A percentile compares a stretch with the other conserved stretches of the same genome.
Evolutionary conservation across 2,329 filamentous ascomycete genomes (phyloP).

Genomic region (Scedosporium minutisporum): DNA sequence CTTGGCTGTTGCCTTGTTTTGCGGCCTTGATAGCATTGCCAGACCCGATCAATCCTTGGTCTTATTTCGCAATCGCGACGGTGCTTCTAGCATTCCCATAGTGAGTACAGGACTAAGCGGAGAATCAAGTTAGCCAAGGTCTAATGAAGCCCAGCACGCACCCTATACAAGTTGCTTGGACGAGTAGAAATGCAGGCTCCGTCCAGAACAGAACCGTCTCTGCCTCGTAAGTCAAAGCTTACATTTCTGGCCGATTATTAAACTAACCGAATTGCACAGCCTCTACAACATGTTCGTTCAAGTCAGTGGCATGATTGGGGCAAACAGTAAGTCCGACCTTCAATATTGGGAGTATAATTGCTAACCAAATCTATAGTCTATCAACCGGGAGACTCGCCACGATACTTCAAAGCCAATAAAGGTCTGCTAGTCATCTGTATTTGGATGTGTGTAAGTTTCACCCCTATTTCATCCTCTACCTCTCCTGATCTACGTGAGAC

Average conservation of each 20-base stretch:
- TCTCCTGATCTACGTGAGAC: neutral
- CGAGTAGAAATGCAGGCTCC: conserved; percentile 45
- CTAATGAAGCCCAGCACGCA: conserved; percentile 23
- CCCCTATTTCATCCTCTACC: no score
- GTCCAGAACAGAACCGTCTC: conserved; percentile 48
- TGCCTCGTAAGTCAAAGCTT: conserved; percentile 18
- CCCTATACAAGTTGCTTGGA: conserved; percentile 50
- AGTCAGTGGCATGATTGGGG: conserved; percentile 27
- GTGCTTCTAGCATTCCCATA: conserved; percentile 42
- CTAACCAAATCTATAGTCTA: conserved; percentile 19
- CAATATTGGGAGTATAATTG: neutral
- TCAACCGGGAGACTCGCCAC: conserved; percentile 22
- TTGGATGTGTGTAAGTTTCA: conserved; percentile 27
- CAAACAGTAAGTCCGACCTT: conserved; percentile 20
- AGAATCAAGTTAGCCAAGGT: neutral
- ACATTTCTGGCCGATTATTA: neutral
- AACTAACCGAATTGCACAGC: conserved; percentile 23
- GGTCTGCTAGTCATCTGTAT: conserved; percentile 25
- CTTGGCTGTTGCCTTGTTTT: conserved; percentile 47
- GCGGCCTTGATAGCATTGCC: conserved; percentile 33
- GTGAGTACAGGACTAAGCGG: conserved; percentile 21
- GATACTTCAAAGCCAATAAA: conserved; percentile 28
- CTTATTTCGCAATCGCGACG: conserved; percentile 38
- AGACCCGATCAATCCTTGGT: conserved; percentile 30
- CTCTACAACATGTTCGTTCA: conserved; percentile 42